phyloP scores from a whole-genome alignment of 805 yeast species.

The Starmerella bacillaris region DNA sequence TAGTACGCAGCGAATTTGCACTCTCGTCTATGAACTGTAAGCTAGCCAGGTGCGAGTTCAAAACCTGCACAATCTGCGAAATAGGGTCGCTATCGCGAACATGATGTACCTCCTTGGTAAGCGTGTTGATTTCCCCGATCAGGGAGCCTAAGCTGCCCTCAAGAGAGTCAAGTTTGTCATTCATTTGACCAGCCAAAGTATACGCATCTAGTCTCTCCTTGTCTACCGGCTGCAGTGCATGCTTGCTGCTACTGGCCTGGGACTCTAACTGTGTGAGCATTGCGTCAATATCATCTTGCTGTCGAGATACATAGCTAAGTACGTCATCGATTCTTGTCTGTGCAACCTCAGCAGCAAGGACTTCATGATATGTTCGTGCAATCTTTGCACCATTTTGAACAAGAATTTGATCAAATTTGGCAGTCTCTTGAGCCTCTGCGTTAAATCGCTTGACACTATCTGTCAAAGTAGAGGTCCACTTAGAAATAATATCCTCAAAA shows the following conservation, averaged over 20 bases:
- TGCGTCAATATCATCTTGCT: conserved; percentile 77
- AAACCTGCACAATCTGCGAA: conserved; percentile 46
- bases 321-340: conserved; percentile 79
- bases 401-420: conserved; percentile 70
- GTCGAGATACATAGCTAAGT: conserved; percentile 66
- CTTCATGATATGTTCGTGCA: conserved; percentile 55
- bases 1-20: conserved; percentile 48
- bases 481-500: conserved; percentile 75
- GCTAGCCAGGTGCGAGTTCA: conserved; percentile 79
- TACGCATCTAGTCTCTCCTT: conserved; percentile 82
- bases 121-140: conserved; percentile 24
- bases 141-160: conserved; percentile 40
- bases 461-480: conserved; percentile 79
- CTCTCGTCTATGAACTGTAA: conserved; percentile 69
- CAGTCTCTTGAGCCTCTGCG: conserved; percentile 52
- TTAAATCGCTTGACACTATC: conserved; percentile 58
- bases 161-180: conserved; percentile 58
- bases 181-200: conserved; percentile 66
- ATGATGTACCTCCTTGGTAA: conserved; percentile 62
- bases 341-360: conserved; percentile 65
- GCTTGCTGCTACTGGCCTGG: conserved; percentile 25
- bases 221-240: conserved; percentile 34
- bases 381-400: conserved; percentile 77
- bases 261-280: conserved; percentile 68
- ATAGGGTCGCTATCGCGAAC: conserved; percentile 31